These are phyloP conservation scores for Tylopilus subfusipes DNA, from an alignment of 768 basidiomycete species.

Conservation along the genomic window DNA sequence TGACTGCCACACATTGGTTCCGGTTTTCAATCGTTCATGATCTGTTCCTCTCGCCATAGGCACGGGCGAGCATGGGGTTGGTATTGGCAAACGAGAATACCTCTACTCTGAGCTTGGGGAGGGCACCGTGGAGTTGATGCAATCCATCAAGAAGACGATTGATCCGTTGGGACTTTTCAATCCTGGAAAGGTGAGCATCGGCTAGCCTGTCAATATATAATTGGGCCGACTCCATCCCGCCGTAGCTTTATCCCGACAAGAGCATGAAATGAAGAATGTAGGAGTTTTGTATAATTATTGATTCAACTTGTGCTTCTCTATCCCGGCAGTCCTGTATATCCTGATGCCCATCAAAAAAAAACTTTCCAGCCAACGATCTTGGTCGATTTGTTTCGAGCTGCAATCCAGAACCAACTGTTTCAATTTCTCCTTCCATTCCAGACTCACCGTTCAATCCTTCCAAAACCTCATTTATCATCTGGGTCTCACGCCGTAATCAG, in stretches of 20 bases:
- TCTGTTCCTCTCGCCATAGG: conserved; percentile 33
- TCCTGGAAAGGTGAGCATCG: conserved; percentile 67
- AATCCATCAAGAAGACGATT: conserved; percentile 67
- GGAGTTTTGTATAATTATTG: too few relatives aligned
- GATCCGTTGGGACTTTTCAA: conserved; percentile 80
- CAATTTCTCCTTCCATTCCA: too few relatives aligned
- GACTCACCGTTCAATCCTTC: too few relatives aligned
- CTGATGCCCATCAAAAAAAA: too few relatives aligned
- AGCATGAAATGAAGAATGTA: conserved; percentile 12
- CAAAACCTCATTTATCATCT: too few relatives aligned
- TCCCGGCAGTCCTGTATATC: too few relatives aligned
- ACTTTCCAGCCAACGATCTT: too few relatives aligned
- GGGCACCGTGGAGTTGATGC: conserved; percentile 83
- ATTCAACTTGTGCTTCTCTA: too few relatives aligned
- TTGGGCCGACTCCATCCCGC: not conserved
- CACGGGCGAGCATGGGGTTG: conserved; percentile 85
- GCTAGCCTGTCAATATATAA: not conserved
- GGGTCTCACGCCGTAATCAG: too few relatives aligned
- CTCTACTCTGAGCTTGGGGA: conserved; percentile 78
- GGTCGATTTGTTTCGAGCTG: too few relatives aligned
- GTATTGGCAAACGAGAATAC: conserved; percentile 79
- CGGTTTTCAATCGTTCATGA: not conserved
- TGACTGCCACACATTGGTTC: not conserved
- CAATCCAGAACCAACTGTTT: too few relatives aligned
- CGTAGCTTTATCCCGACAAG: conserved; percentile 25